A percentile compares a stretch with the other conserved stretches of the same genome.
These are phyloP conservation scores for Cladorrhinum sp. DNA, from an alignment of 2,329 filamentous ascomycete genomes.

Conservation along the genomic window DNA sequence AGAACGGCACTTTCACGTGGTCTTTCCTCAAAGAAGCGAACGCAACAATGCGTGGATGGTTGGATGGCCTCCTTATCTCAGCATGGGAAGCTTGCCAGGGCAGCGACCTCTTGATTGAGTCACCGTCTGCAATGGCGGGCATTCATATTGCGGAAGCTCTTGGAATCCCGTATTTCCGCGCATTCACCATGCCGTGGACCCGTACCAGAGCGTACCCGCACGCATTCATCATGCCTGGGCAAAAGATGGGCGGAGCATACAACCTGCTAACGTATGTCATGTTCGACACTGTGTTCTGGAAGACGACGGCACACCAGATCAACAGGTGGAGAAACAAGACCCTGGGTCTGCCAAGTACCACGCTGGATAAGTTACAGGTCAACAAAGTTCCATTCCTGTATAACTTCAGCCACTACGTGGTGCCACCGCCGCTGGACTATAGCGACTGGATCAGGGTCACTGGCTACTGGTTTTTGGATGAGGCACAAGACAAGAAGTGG, in stretches of 20 bases:
- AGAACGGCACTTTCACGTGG: conserved; percentile 95
- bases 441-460: conserved; percentile 97
- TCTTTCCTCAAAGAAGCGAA: conserved; percentile 87
- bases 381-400: conserved; percentile 99
- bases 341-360: conserved; percentile 76
- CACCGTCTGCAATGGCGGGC: conserved; percentile 92
- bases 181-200: conserved; percentile 99
- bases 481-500: conserved; percentile 58
- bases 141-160: conserved; percentile 96
- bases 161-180: conserved; percentile 90
- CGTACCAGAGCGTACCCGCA: conserved; percentile 93
- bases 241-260: conserved; percentile 92
- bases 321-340: conserved; percentile 87
- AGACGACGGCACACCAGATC: conserved; percentile 83
- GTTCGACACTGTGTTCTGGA: conserved; percentile 98
- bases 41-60: conserved; percentile 86
- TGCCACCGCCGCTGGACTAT: conserved; percentile 91
- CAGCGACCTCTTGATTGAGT: conserved; percentile 89
- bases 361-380: conserved; percentile 83
- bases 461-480: conserved; percentile 96
- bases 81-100: conserved; percentile 82
- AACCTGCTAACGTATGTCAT: conserved; percentile 94
- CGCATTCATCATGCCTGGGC: conserved; percentile 87
- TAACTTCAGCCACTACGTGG: conserved; percentile 92
- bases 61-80: conserved; percentile 80